phyloP scores from a whole-genome alignment of 1,284 basidiomycete species.

The Dichomitus squalens region DNA sequence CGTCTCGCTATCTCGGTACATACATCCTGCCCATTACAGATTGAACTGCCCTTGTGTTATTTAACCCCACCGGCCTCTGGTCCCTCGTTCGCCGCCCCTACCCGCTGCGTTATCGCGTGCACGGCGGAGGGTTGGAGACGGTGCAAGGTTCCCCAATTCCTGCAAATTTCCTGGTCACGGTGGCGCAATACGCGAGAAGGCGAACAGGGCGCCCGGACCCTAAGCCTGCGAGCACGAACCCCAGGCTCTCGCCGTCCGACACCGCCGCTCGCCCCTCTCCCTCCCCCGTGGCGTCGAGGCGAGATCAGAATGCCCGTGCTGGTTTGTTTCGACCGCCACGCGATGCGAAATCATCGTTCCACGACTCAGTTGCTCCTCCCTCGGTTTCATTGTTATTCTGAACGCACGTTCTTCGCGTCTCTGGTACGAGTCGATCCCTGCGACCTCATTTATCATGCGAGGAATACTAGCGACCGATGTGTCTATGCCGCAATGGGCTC shows the following conservation, averaged over 20 bases:
- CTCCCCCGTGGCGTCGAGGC: not conserved
- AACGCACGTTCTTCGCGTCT: no score
- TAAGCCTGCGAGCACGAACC: not conserved
- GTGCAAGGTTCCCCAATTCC: not conserved
- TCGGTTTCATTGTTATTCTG: not conserved
- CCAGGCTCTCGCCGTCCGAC: constrained; percentile 1
- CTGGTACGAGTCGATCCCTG: no score
- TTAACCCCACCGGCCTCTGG: no score
- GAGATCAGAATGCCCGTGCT: not conserved
- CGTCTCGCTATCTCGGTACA: no score
- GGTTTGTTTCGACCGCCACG: not conserved
- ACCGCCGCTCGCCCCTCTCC: constrained; percentile 1
- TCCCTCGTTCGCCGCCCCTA: no score
- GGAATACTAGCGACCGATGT: no score
- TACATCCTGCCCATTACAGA: no score
- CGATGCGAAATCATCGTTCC: not conserved
- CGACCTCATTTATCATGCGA: no score
- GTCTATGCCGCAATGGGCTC: no score
- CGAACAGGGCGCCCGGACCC: constrained; percentile 8
- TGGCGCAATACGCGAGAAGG: constrained; percentile 4
- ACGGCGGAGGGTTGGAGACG: not conserved
- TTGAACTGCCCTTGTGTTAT: no score
- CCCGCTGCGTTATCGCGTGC: no score
- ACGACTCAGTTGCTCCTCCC: not conserved
- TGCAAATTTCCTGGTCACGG: not conserved